Evolutionary conservation across 139 green algal species (phyloP), one percentile per base, ranked within the genome.

Genomic region (Chloropicon primus): DNA sequence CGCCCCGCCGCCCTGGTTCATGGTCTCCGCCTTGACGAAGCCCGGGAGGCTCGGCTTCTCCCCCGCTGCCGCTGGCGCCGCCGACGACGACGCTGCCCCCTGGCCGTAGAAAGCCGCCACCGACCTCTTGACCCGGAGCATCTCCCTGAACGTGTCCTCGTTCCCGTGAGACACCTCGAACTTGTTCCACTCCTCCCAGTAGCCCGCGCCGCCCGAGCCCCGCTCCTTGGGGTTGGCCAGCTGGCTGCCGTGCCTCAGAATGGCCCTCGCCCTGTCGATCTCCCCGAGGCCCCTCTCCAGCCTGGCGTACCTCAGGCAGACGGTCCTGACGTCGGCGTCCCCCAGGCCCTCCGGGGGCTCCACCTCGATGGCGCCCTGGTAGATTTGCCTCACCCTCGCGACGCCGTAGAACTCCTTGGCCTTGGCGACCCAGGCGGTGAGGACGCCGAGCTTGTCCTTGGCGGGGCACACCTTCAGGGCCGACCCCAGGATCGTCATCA

Each of bases 91-190:
- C 22, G 77, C 73, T 1, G 84, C 83, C 22, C 5, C 25, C 72
- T 75, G 72, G 25, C 25, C 17, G 84, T 90, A 97, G 75, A 86
- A 87, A 1, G 95, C 90, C 0, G 83, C 82, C 28, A 96, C 93
- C 21, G 80, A 92, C 74, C 95, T 85, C 85, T 96, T 96, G 80
- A 99, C 96, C 27, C 96, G 89, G 82, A 98, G 88, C 96, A 99
- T 99, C 82, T 99, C 96, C 26, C 91, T 84, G 86, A 96, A 96
- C 2, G 96, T 98, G 84, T 98, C 93, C 84, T 97, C 92, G 76
- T 97, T 96, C 80, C 93, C 93, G 78, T 95, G 87, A 72, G 82
- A 78, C 24, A 94, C 90, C 88, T 98, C 93, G 81, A 99, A 98
- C 0, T 85, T 79, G 80, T 96, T 94, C 95, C 95, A 99, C 54